A percentile compares a stretch with the other conserved stretches of the same genome.
phyloP scores from a whole-genome alignment of 2,329 filamentous ascomycete species.

The Fusarium staphyleae region DNA sequence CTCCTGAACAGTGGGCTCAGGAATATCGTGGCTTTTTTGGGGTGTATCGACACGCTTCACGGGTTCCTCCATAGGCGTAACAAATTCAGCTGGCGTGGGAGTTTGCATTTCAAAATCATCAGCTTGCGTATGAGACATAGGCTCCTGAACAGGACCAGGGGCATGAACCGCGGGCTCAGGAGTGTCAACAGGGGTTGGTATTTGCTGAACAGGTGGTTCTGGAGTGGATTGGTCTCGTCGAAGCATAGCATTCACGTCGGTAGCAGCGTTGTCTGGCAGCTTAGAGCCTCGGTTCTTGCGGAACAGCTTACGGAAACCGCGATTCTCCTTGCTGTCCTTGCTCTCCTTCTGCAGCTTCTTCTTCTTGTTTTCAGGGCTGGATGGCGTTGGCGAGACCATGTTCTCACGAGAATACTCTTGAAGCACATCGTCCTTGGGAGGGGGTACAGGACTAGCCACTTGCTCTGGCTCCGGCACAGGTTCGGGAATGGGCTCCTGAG shows the following conservation, averaged over 20 bases:
- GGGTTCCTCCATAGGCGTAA: constrained; percentile 37
- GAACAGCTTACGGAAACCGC: constrained; percentile 70
- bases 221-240: constrained; percentile 46
- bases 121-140: not conserved
- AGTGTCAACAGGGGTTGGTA: constrained; percentile 34
- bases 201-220: constrained; percentile 26
- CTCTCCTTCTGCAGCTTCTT: constrained; percentile 64
- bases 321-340: constrained; percentile 56
- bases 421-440: constrained; percentile 39
- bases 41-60: constrained; percentile 29
- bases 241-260: constrained; percentile 60
- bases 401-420: constrained; percentile 32
- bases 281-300: constrained; percentile 68
- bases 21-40: constrained; percentile 31
- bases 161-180: constrained; percentile 29
- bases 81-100: constrained; percentile 33
- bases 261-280: constrained; percentile 60
- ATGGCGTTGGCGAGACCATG: constrained; percentile 38
- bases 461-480: constrained; percentile 12
- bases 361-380: constrained; percentile 52
- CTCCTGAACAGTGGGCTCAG: constrained; percentile 32
- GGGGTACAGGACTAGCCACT: constrained; percentile 31
- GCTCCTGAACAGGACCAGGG: not conserved
- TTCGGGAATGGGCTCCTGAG: not conserved
- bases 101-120: constrained; percentile 26